Conservation (phyloP, 176 grass and related monocot species). For the Rhynchospora breviuscula region DNA sequence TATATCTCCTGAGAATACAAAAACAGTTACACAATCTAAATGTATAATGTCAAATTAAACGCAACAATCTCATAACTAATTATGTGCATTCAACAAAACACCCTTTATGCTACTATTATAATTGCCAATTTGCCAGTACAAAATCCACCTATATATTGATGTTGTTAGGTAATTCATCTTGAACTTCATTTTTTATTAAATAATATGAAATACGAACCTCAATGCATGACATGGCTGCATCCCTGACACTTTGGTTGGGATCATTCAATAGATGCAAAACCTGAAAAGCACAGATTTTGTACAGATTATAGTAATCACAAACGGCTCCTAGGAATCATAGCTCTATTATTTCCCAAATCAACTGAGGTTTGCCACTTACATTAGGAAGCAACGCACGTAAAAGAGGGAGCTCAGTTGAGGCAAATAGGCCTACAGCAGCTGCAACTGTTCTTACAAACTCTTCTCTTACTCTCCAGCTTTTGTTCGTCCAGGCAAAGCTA, state of each 20-base stretch:
- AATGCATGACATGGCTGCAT: slow-evolving; percentile 74
- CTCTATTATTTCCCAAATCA: slow-evolving; percentile 1
- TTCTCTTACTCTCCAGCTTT: slow-evolving; percentile 81
- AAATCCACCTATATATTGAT: neutral
- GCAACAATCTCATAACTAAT: neutral
- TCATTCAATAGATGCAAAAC: slow-evolving; percentile 85
- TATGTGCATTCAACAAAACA: neutral
- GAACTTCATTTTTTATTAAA: neutral
- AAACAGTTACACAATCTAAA: neutral
- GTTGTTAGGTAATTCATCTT: neutral
- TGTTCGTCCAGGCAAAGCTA: slow-evolving; percentile 84
- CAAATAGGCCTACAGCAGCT: slow-evolving; percentile 66
- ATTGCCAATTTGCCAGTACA: too few species aligned
- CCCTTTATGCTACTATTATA: neutral
- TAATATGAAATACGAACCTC: slow-evolving; percentile 40
- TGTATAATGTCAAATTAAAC: neutral
- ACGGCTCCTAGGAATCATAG: neutral
- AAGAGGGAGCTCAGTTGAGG: slow-evolving; percentile 77
- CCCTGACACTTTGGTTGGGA: slow-evolving; percentile 83
- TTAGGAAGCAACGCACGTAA: slow-evolving; percentile 68
- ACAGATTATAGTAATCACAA: neutral
- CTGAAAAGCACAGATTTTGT: slow-evolving; percentile 27
- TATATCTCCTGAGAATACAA: slow-evolving; percentile 77
- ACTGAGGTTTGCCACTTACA: slow-evolving; percentile 37
- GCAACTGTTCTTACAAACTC: slow-evolving; percentile 81